These are phyloP conservation scores for Tetracladium marchalianum DNA, from an alignment of 495 filamentous ascomycete species.

Conservation along the genomic window DNA sequence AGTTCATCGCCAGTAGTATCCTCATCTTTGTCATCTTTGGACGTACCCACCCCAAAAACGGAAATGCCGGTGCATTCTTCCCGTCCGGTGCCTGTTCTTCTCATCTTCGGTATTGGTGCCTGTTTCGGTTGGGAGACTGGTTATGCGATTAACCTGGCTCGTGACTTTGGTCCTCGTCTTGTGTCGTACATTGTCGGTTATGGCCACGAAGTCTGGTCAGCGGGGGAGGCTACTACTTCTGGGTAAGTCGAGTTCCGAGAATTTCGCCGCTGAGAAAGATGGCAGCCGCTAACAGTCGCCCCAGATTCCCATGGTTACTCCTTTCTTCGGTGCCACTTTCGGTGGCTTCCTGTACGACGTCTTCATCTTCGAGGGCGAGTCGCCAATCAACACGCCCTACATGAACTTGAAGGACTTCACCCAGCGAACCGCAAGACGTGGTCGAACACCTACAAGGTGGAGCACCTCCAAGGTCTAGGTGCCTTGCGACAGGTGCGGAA, in stretches of 20 bases:
- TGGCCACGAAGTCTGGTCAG: conserved; percentile 50
- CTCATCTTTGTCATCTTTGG: conserved; percentile 62
- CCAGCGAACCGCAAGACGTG: too few species aligned
- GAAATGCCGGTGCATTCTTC: conserved; percentile 35
- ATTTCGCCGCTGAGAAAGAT: background rate
- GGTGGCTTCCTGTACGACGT: conserved; percentile 43
- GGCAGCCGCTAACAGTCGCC: too few species aligned
- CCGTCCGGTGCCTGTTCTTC: conserved; percentile 52
- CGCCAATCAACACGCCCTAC: conserved; percentile 14
- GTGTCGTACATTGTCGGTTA: conserved; percentile 53
- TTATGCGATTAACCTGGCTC: conserved; percentile 56
- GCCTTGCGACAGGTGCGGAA: too few species aligned
- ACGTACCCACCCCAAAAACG: conserved; percentile 49
- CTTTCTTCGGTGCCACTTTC: conserved; percentile 32
- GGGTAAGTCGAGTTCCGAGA: conserved; percentile 17
- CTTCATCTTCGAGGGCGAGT: conserved; percentile 38
- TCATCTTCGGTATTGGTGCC: conserved; percentile 56
- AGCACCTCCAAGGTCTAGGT: too few species aligned
- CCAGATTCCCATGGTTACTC: conserved; percentile 27
- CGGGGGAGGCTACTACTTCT: conserved; percentile 33
- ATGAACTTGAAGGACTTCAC: conserved; percentile 15
- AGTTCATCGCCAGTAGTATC: conserved; percentile 50
- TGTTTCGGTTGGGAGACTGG: conserved; percentile 63
- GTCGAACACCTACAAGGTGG: too few species aligned
- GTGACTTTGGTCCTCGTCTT: conserved; percentile 55